These are phyloP conservation scores for Lentinula sp. DNA, from an alignment of 768 basidiomycete genomes.

Conservation along the genomic window DNA sequence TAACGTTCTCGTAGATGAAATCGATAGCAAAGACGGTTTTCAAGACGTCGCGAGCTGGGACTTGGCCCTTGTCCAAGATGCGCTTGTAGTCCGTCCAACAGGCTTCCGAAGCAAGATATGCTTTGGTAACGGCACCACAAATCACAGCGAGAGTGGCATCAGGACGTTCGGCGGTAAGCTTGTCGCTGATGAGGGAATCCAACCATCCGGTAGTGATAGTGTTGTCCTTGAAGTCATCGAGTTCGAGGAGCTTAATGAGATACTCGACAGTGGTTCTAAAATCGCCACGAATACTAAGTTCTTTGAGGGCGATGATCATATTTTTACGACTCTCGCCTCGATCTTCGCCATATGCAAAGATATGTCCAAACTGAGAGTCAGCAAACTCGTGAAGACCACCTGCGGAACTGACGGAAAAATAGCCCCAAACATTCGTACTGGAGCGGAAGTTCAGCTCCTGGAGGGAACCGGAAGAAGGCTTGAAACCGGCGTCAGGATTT, in stretches of 20 bases:
- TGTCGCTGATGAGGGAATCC: conserved; percentile 94
- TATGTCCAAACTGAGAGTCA: conserved; percentile 98
- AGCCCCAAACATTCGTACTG: conserved; percentile 99
- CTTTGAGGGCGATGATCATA: conserved; percentile 98
- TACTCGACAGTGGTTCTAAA: conserved; percentile 99
- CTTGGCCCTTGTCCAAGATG: conserved; percentile 96
- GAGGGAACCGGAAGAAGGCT: conserved; percentile 93
- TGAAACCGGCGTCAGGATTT: conserved; percentile 99
- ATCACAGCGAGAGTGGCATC: conserved; percentile 90
- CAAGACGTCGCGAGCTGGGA: conserved; percentile 87
- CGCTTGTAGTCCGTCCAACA: conserved; percentile 93
- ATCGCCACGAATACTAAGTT: conserved; percentile 96
- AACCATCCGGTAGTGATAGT: conserved; percentile 99
- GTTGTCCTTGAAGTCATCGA: conserved; percentile 95
- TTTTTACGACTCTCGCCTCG: conserved; percentile 94
- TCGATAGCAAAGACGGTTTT: conserved; percentile 96
- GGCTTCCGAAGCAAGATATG: conserved; percentile 82
- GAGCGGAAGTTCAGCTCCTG: conserved; percentile 99
- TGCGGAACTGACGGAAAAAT: conserved; percentile 94
- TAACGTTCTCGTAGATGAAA: conserved; percentile 94
- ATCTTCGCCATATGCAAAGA: conserved; percentile 98
- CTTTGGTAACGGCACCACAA: conserved; percentile 94
- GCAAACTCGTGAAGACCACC: conserved; percentile 99
- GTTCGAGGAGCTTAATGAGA: conserved; percentile 93
- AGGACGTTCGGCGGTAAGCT: conserved; percentile 95